These are phyloP conservation scores for Fusarium devonianum DNA, from an alignment of 2,329 filamentous ascomycete genomes.

Conservation along the genomic window DNA sequence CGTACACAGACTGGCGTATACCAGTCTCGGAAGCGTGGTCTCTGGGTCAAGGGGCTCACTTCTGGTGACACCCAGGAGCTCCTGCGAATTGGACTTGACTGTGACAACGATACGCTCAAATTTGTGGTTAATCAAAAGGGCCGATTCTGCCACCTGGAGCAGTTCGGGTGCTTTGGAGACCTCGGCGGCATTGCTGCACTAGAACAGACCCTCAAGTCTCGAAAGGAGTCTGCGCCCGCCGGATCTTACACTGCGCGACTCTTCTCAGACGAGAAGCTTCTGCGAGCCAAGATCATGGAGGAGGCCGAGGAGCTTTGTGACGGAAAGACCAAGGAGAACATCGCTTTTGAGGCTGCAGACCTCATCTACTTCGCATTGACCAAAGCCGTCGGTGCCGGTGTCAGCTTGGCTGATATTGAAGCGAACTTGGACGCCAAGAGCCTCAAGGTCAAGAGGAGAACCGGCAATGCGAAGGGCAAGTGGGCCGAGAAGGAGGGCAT, in stretches of 20 bases:
- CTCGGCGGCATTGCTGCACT: conserved; percentile 82
- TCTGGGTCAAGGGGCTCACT: conserved; percentile 96
- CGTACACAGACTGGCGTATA: conserved; percentile 84
- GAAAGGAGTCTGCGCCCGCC: conserved; percentile 81
- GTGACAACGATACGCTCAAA: conserved; percentile 89
- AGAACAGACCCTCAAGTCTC: conserved; percentile 83
- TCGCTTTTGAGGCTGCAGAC: conserved; percentile 94
- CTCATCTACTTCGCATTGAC: conserved; percentile 95
- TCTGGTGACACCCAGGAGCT: conserved; percentile 95
- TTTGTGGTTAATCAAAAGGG: conserved; percentile 92
- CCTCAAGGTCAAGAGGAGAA: conserved; percentile 91
- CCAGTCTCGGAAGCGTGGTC: conserved; percentile 90
- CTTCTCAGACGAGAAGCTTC: conserved; percentile 88
- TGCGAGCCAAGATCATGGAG: conserved; percentile 97
- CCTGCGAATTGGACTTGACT: conserved; percentile 84
- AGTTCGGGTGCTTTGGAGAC: conserved; percentile 90
- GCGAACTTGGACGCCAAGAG: conserved; percentile 92
- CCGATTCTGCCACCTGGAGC: conserved; percentile 92
- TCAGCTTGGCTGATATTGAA: conserved; percentile 88
- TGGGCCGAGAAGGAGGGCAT: conserved; percentile 88
- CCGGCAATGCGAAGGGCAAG: conserved; percentile 91
- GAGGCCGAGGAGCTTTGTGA: conserved; percentile 95
- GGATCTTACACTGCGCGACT: conserved; percentile 94
- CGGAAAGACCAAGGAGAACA: conserved; percentile 79
- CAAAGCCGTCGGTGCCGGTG: conserved; percentile 84